Base-by-base conservation (phyloP, 2,329 filamentous ascomycete genomes). In the Cladophialophora yegresii region DNA sequence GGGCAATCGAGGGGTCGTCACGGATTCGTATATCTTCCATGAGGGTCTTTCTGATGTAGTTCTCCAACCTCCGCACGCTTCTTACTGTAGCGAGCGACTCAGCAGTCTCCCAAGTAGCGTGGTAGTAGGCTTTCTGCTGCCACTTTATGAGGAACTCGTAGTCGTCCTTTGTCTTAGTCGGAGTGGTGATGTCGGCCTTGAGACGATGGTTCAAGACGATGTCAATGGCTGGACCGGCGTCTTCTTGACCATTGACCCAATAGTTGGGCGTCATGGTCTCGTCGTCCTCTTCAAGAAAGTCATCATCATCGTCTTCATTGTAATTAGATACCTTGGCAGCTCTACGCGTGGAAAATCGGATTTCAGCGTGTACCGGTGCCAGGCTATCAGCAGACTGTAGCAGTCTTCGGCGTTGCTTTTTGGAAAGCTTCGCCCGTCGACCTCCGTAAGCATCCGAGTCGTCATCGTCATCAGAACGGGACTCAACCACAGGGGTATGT, bases 91-190 rank as follows among this genome's bases (percentile, higher is more conserved):
- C 83, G 30, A 97, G 85, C 22, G 82, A 85, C 61, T 91, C 87
- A 64, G 89, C 88, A 0, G 87, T 88, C 77, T 98, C 93, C 93
- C 95, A 99, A 0, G 92, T 96, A 62, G 96, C 91, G 79, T 99
- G 95, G 71, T 96, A 88, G 75, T 99, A 92, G 10, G 95, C 96
- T 77, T 92, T 91, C 70, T 89, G 91, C 77, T 97, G 91, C 95
- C 96, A 99, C 80, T 99, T 99, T 77, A 99, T 92, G 70, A 86
- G 82, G 72, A 87, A 99, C 73, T 98, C 92, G 72, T 95, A 97
- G 74, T 97, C 91, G 59, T 92, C 86, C 70, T 91, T 87, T 61
- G 77, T 57, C 20, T 61, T 62, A 6, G 66, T 62, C 6, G 53
- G 74, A 72, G 57, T 75, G 68, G 67, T 81, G 54, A 84, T 78